Percentiles rank a stretch among this genome's conserved stretches.
Conservation (phyloP, 495 filamentous ascomycete genomes). For the Tuber indicum region DNA sequence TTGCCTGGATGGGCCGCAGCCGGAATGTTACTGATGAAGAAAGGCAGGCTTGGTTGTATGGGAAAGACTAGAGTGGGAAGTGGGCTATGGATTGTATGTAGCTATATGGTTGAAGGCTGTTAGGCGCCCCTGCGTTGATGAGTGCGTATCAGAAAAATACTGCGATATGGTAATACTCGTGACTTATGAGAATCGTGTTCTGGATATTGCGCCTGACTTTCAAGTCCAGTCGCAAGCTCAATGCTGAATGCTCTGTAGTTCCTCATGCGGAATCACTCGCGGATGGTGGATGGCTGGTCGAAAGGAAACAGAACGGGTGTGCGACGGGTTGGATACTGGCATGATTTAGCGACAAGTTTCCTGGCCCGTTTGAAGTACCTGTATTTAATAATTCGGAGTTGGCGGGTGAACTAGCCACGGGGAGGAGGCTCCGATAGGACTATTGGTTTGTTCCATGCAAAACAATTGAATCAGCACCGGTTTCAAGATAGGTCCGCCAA, state of each 20-base stretch:
- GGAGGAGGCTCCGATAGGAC: background rate
- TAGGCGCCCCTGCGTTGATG: too few relatives aligned
- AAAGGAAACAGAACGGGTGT: background rate
- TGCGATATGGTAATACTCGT: too few relatives aligned
- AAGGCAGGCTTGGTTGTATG: too few relatives aligned
- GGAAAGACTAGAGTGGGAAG: too few relatives aligned
- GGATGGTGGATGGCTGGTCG: background rate
- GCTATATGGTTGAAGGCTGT: too few relatives aligned
- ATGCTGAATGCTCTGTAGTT: background rate
- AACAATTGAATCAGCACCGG: background rate
- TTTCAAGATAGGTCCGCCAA: background rate
- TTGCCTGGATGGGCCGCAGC: too few relatives aligned
- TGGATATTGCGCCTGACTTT: too few relatives aligned
- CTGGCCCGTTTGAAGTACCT: background rate
- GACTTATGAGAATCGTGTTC: too few relatives aligned
- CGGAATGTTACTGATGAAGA: too few relatives aligned
- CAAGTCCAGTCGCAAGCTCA: background rate
- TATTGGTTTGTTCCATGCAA: background rate
- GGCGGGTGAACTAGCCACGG: background rate
- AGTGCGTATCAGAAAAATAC: too few relatives aligned
- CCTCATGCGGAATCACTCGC: background rate
- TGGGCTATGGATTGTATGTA: too few relatives aligned
- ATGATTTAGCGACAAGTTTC: background rate
- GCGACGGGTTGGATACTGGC: background rate
- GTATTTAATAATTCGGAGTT: background rate